Conservation (phyloP, 108 stramenopile genomes). For the Schizochytrium sp. region DNA sequence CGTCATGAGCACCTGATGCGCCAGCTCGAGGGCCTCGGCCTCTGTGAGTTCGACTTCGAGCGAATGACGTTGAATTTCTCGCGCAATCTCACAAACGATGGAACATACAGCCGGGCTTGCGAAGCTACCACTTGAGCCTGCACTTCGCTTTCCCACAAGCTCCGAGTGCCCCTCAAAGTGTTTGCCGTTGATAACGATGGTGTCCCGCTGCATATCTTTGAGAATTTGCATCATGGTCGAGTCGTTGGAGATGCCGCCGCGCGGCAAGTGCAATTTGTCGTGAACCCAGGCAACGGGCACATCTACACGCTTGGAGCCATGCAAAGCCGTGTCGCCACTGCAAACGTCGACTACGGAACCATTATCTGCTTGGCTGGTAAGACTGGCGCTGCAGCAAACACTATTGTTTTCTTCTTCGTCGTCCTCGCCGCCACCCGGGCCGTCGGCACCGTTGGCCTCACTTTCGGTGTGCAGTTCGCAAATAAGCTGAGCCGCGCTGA, state of each 20-base stretch:
- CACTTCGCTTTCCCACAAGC: neutral
- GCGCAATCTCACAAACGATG: neutral
- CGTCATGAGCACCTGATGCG: neutral
- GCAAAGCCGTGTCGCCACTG: neutral
- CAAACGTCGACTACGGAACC: neutral
- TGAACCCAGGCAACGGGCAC: conserved; percentile 4
- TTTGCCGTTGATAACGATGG: neutral
- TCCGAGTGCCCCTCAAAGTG: neutral
- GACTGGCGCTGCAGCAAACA: neutral
- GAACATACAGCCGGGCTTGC: neutral
- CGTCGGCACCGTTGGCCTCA: neutral
- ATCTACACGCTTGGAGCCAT: neutral
- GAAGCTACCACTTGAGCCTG: neutral
- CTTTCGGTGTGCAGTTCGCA: neutral
- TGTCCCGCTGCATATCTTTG: conserved; percentile 13
- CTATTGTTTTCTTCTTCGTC: neutral
- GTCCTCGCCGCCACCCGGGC: neutral
- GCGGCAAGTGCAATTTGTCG: neutral
- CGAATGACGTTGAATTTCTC: neutral
- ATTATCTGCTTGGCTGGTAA: neutral
- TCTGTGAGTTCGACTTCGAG: neutral
- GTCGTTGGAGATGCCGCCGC: neutral
- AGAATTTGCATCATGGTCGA: neutral
- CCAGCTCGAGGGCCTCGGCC: neutral
- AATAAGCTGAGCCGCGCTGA: neutral